phyloP scores from a whole-genome alignment of 2,329 filamentous ascomycete species.

The Colletotrichum orchidophilum region DNA sequence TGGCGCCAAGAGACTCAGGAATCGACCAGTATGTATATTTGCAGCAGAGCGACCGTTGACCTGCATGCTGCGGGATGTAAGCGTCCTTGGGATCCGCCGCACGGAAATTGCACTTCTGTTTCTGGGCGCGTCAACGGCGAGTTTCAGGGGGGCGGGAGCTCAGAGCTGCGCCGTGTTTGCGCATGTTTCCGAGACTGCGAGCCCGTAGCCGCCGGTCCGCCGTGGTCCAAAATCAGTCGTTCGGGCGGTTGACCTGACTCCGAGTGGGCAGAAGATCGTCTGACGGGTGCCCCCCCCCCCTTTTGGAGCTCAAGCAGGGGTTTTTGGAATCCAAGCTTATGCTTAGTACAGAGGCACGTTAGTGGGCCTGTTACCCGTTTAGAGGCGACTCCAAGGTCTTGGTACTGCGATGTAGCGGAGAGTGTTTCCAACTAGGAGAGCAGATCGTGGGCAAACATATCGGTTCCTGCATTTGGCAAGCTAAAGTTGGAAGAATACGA shows the following conservation, averaged over 20 bases:
- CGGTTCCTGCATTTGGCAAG: background rate
- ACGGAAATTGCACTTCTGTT: conserved; percentile 13
- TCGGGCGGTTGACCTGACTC: too few relatives aligned
- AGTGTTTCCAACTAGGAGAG: background rate
- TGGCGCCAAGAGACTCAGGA: background rate
- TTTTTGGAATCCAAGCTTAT: conserved; percentile 15
- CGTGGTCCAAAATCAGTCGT: background rate
- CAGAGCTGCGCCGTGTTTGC: background rate
- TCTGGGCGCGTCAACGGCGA: background rate
- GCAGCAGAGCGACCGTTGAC: conserved; percentile 2
- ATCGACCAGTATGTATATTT: background rate
- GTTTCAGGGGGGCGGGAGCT: background rate
- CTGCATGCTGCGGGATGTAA: background rate
- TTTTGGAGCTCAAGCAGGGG: conserved; percentile 1
- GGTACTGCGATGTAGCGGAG: conserved; percentile 1
- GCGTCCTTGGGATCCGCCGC: conserved; percentile 20
- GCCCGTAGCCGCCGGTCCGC: background rate
- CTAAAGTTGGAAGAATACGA: background rate
- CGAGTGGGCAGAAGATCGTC: background rate
- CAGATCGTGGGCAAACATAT: background rate
- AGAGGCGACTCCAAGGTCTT: conserved; percentile 15
- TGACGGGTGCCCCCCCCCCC: background rate
- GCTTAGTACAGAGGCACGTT: conserved; percentile 17
- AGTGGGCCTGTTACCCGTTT: conserved; percentile 29
- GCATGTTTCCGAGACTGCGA: background rate